A percentile compares a stretch with the other conserved stretches of the same genome.
Evolutionary conservation across 176 grass and related monocot species (phyloP).

Genomic region (Eremochloa ophiuroides): DNA sequence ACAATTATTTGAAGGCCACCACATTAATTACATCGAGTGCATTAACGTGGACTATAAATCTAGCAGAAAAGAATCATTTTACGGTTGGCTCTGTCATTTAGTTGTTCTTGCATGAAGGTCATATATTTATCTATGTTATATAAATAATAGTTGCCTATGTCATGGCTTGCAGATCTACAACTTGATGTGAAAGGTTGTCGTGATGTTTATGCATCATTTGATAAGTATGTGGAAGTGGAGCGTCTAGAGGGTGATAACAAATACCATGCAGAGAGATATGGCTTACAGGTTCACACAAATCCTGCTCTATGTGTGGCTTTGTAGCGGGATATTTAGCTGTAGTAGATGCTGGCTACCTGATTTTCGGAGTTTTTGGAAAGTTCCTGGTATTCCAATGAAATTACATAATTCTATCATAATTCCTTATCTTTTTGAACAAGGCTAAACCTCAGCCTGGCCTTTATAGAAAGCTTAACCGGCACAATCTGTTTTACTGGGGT

Average conservation of each 20-base stretch:
- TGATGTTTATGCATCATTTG: constrained; percentile 98
- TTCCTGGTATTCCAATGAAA: constrained; percentile 1
- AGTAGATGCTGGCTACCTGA: not conserved
- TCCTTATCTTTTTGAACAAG: not conserved
- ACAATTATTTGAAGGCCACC: constrained; percentile 97
- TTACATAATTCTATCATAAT: not conserved
- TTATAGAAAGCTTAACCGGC: not conserved
- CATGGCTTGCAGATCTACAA: constrained; percentile 72
- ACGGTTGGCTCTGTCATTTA: constrained; percentile 44
- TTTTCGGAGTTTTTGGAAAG: not conserved
- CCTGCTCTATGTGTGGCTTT: not conserved
- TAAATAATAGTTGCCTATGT: constrained; percentile 12
- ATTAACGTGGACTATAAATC: constrained; percentile 99
- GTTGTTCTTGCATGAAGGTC: not conserved
- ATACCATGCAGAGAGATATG: constrained; percentile 89
- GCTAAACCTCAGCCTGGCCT: not conserved
- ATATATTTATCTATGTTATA: constrained; percentile 20
- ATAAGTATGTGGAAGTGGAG: constrained; percentile 99
- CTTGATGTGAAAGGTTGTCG: constrained; percentile 97
- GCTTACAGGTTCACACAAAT: constrained; percentile 67
- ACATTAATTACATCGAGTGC: constrained; percentile 98
- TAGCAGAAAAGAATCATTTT: constrained; percentile 92
- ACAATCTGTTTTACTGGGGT: not conserved
- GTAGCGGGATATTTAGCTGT: not conserved
- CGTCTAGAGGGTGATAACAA: constrained; percentile 95